phyloP scores from a whole-genome alignment of 345 rosid species.

The Rubroshorea leprosula region DNA sequence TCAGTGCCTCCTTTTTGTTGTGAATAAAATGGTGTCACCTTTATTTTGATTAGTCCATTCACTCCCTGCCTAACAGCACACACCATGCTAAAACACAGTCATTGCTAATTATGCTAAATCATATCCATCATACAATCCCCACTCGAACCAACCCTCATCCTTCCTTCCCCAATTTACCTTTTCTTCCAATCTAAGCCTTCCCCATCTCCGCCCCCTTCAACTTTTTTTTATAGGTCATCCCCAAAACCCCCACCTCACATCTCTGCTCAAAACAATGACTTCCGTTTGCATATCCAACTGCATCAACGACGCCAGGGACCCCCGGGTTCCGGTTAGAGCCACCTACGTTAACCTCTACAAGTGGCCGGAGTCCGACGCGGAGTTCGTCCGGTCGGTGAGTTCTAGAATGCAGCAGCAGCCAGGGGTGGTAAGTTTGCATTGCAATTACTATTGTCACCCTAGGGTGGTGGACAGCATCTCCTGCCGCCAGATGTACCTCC shows the following conservation, averaged over 20 bases:
- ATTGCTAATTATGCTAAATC: constrained; percentile 9
- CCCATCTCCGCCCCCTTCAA: background rate
- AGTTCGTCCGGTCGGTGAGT: constrained; percentile 23
- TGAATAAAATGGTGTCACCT: too few relatives aligned
- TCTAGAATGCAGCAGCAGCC: background rate
- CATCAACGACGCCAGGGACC: constrained; percentile 17
- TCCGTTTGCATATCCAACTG: constrained; percentile 25
- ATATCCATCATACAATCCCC: background rate
- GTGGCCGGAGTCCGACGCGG: constrained; percentile 25
- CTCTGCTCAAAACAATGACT: constrained; percentile 13
- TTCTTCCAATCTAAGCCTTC: constrained; percentile 8
- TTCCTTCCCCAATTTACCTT: background rate
- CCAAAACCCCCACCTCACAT: background rate
- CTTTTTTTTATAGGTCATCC: background rate
- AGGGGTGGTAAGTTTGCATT: background rate
- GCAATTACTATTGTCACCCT: constrained; percentile 1
- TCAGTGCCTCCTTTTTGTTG: too few relatives aligned
- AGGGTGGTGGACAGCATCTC: constrained; percentile 35
- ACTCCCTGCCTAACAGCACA: constrained; percentile 15
- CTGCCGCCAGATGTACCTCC: constrained; percentile 44
- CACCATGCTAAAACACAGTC: background rate
- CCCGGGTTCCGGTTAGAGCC: constrained; percentile 12
- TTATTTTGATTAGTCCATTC: background rate
- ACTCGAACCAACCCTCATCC: background rate
- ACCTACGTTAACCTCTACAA: constrained; percentile 27